Conservation (phyloP, 2,329 filamentous ascomycete species). For the Ophiostoma triangulosporum region DNA sequence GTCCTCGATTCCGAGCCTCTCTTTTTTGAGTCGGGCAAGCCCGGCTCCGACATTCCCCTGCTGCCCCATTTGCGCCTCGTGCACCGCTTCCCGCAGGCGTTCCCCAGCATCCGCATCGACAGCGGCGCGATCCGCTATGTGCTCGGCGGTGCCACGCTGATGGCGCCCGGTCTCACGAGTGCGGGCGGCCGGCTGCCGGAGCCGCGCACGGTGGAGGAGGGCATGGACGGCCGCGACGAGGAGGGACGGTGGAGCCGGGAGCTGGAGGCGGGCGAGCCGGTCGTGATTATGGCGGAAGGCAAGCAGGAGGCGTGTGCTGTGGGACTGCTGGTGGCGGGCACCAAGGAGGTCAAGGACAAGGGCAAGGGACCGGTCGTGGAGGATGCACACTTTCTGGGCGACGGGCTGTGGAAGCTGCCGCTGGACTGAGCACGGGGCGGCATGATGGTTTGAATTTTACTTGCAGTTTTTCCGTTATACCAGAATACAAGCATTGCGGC, state of each 20-base stretch:
- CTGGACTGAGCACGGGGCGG: slow-evolving; percentile 26
- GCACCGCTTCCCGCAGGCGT: slow-evolving; percentile 75
- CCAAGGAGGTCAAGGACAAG: slow-evolving; percentile 83
- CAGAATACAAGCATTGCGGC: neutral
- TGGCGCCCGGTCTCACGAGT: slow-evolving; percentile 87
- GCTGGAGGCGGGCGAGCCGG: slow-evolving; percentile 66
- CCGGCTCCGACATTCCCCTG: slow-evolving; percentile 32
- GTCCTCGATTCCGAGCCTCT: slow-evolving; percentile 63
- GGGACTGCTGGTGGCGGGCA: slow-evolving; percentile 69
- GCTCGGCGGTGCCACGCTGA: slow-evolving; percentile 80
- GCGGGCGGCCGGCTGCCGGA: slow-evolving; percentile 67
- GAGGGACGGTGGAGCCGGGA: slow-evolving; percentile 50
- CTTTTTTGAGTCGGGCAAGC: slow-evolving; percentile 71
- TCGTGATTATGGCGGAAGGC: slow-evolving; percentile 83
- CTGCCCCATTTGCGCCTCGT: slow-evolving; percentile 82
- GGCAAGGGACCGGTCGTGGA: slow-evolving; percentile 92
- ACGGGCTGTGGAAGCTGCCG: slow-evolving; percentile 73
- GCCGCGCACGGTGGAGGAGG: slow-evolving; percentile 20
- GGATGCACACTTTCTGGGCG: slow-evolving; percentile 83
- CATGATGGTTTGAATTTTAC: neutral
- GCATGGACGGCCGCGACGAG: slow-evolving; percentile 23
- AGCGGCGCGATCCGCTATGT: slow-evolving; percentile 95
- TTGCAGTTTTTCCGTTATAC: neutral
- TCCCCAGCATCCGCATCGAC: slow-evolving; percentile 80
- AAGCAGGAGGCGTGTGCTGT: slow-evolving; percentile 87